These are phyloP conservation scores for Metschnikowia matae DNA, from an alignment of 805 yeast genomes.

Conservation along the genomic window DNA sequence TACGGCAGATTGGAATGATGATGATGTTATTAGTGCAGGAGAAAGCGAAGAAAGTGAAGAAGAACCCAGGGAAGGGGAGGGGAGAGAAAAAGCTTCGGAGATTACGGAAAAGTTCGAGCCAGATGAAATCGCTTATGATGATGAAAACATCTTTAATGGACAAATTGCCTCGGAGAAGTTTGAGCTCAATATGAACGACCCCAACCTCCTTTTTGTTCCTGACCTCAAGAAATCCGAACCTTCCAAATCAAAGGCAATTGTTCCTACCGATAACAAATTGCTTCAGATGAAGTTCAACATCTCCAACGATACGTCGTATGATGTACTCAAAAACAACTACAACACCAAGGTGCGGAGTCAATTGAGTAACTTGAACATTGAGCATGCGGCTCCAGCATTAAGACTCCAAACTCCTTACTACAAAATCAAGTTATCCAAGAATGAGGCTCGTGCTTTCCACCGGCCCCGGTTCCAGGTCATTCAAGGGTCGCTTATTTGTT, in stretches of 20 bases:
- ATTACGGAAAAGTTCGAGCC: conserved; percentile 8
- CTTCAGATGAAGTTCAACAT: conserved; percentile 66
- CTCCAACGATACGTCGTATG: conserved; percentile 87
- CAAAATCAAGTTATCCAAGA: conserved; percentile 66
- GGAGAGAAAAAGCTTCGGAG: not conserved
- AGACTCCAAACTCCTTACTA: conserved; percentile 88
- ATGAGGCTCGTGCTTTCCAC: conserved; percentile 73
- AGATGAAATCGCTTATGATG: conserved; percentile 49
- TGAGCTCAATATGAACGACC: conserved; percentile 82
- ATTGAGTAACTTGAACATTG: conserved; percentile 84
- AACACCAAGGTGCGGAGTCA: conserved; percentile 91
- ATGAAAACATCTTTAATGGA: conserved; percentile 75
- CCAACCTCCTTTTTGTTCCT: conserved; percentile 64
- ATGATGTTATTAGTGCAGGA: conserved; percentile 51
- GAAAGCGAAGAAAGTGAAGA: conserved; percentile 16
- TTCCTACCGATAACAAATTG: conserved; percentile 53
- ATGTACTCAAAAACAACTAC: conserved; percentile 74
- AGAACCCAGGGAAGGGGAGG: not conserved
- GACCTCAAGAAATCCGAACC: conserved; percentile 23
- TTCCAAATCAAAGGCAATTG: conserved; percentile 27
- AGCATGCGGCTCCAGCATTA: conserved; percentile 85
- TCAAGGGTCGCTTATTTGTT: conserved; percentile 72
- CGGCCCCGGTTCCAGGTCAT: conserved; percentile 71
- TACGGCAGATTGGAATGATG: conserved; percentile 77
- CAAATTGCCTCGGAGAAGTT: conserved; percentile 38